phyloP scores from a whole-genome alignment of 768 basidiomycete species.

The Termitomyces sp. region DNA sequence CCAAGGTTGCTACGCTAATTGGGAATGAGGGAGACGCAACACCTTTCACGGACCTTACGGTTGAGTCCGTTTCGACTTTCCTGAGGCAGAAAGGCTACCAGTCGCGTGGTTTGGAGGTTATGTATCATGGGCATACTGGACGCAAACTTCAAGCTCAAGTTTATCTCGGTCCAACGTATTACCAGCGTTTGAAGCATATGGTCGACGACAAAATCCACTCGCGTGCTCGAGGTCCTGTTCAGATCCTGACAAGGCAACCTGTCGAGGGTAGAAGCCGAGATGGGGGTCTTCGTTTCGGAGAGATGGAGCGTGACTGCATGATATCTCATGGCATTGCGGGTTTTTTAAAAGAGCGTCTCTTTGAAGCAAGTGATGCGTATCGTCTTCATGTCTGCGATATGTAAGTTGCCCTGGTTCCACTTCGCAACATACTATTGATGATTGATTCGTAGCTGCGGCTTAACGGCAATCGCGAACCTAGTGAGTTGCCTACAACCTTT shows the following conservation, averaged over 20 bases:
- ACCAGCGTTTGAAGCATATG: conserved; percentile 99
- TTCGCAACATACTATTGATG: conserved; percentile 5
- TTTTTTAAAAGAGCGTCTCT: conserved; percentile 96
- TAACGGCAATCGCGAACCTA: conserved; percentile 96
- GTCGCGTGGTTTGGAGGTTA: conserved; percentile 93
- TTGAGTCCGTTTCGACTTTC: conserved; percentile 94
- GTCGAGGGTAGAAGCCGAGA: conserved; percentile 99
- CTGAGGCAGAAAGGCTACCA: conserved; percentile 90
- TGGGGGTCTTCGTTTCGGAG: conserved; percentile 98
- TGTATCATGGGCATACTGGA: conserved; percentile 99
- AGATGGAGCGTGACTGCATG: conserved; percentile 99
- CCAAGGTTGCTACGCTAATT: conserved; percentile 92
- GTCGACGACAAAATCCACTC: conserved; percentile 99
- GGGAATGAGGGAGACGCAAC: conserved; percentile 99
- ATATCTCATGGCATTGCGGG: conserved; percentile 98
- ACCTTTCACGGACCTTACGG: conserved; percentile 96
- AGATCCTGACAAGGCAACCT: conserved; percentile 95
- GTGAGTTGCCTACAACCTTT: conserved; percentile 35
- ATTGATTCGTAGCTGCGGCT: conserved; percentile 61
- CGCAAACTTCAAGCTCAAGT: conserved; percentile 96
- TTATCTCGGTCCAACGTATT: conserved; percentile 98
- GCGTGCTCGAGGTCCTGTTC: conserved; percentile 93
- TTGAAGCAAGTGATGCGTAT: conserved; percentile 90
- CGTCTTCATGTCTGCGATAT: conserved; percentile 95
- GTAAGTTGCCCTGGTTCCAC: conserved; percentile 38